Percentiles rank a stretch among this genome's conserved stretches.
Conservation (phyloP, 768 basidiomycete genomes). For the Leucocoprinus leucothites region DNA sequence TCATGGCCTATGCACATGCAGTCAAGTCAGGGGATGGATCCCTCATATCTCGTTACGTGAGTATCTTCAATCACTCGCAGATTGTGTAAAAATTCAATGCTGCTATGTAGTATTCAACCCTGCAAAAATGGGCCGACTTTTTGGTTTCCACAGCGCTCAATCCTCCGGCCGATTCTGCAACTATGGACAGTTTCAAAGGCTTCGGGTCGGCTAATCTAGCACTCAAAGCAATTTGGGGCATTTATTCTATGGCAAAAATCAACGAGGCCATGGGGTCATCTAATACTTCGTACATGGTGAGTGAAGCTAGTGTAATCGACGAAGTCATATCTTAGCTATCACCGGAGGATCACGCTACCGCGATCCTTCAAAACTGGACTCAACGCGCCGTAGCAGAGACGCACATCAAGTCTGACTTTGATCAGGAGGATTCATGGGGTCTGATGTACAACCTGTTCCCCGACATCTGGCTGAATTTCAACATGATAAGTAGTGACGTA, state of each 20-base stretch:
- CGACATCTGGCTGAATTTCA: constrained; percentile 40
- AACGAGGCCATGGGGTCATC: constrained; percentile 29
- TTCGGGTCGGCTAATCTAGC: constrained; percentile 53
- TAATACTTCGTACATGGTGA: constrained; percentile 24
- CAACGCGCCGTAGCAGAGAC: constrained; percentile 13
- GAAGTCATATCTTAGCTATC: constrained; percentile 2
- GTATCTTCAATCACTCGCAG: constrained; percentile 13
- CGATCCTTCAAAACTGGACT: constrained; percentile 15
- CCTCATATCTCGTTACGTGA: constrained; percentile 34
- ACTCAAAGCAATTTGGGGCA: constrained; percentile 55
- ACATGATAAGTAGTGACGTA: constrained; percentile 29
- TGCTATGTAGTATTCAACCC: constrained; percentile 32
- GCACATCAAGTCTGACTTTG: constrained; percentile 19
- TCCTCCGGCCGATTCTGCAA: constrained; percentile 18
- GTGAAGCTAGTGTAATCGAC: background rate
- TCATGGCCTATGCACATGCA: constrained; percentile 45
- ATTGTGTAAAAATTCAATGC: background rate
- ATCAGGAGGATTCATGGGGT: constrained; percentile 28
- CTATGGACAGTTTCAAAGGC: constrained; percentile 18
- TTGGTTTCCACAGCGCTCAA: constrained; percentile 35
- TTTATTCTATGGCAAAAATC: constrained; percentile 53
- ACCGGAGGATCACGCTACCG: constrained; percentile 7
- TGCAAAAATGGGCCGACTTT: constrained; percentile 51
- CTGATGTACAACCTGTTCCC: constrained; percentile 52
- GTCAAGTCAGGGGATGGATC: constrained; percentile 29